Base-by-base conservation (phyloP, 1,284 basidiomycete genomes). In the Neolentinus lepideus region DNA sequence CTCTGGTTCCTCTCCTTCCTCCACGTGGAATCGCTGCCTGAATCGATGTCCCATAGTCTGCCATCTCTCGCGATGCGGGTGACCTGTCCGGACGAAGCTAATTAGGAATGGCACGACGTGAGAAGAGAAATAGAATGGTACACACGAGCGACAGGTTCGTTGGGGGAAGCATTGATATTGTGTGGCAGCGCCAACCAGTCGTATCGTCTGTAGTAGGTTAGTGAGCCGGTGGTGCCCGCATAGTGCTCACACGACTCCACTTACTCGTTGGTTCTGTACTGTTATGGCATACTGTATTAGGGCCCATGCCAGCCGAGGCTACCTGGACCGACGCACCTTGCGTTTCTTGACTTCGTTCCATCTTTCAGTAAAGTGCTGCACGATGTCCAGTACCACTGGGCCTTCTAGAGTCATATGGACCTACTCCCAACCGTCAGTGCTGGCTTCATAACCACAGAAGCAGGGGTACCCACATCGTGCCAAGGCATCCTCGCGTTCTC, bases 331-430 rank as follows among this genome's bases (percentile, higher is more conserved):
- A 52, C 71, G 53, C 60, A 79, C 79, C 72, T 91, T 92, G 63
- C 90, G 79, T 65, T 80, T 85, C 76, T 90, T 91, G 57, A 92
- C 71, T 64, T 92, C 90, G 64, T 91, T 92, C 91, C 89, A 92
- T 14, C 91, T 75, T 67, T 97, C 94, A 16, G 88, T 76, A 60
- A 94, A 98, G 72, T 97, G 93, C 68, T 97, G 92, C 3, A 87
- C 83, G 24, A 97, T 82, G 66, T 98, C 94, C 53, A 97, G 78
- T 1, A 95, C 92, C 8, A 79, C 83, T 0, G 90, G 84, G 0
- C 94, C 95, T 21, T 83, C 75, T 19, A 97, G 71, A 2, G 92
- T 94, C 84, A 94, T 88, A 60, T 92, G 89, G n/a, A 86, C 79
- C 85, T 88, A 66, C 57, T 26, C 27, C 14, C 43, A 27, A 48